A percentile compares a stretch with the other conserved stretches of the same genome.
phyloP scores from a whole-genome alignment of 2,329 filamentous ascomycete species.

The Scedosporium apiospermum region DNA sequence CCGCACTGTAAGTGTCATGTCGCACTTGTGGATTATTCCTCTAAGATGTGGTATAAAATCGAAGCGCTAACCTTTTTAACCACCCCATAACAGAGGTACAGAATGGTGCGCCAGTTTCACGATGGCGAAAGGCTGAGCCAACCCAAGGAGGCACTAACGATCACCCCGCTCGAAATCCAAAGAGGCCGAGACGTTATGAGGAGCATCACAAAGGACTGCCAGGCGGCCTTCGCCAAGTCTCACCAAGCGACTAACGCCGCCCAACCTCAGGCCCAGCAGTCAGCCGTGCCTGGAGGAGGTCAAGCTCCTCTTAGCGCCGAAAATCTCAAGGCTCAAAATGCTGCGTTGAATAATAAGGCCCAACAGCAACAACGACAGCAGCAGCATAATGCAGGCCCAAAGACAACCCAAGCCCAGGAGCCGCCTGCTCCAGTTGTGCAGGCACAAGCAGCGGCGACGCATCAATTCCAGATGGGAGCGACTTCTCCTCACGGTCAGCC shows the following conservation, averaged over 20 bases:
- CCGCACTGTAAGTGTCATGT: constrained; percentile 33
- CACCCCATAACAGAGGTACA: constrained; percentile 32
- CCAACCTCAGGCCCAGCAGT: constrained; percentile 8
- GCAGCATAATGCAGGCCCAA: constrained; percentile 14
- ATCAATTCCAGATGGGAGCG: constrained; percentile 46
- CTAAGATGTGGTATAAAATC: constrained; percentile 20
- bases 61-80: not conserved
- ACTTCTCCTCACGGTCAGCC: constrained; percentile 52
- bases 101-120: constrained; percentile 42
- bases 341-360: constrained; percentile 13
- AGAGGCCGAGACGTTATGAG: constrained; percentile 36
- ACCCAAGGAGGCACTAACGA: constrained; percentile 40
- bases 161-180: constrained; percentile 42
- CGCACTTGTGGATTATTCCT: not conserved
- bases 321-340: constrained; percentile 2
- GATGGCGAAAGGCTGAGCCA: constrained; percentile 36
- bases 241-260: not conserved
- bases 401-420: constrained; percentile 10
- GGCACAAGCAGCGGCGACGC: constrained; percentile 32
- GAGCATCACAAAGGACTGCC: constrained; percentile 39
- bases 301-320: constrained; percentile 15
- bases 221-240: constrained; percentile 16
- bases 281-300: constrained; percentile 17
- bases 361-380: constrained; percentile 20
- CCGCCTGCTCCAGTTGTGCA: not conserved